phyloP scores from a whole-genome alignment of 768 basidiomycete species.

The Thelephora ganbajun region DNA sequence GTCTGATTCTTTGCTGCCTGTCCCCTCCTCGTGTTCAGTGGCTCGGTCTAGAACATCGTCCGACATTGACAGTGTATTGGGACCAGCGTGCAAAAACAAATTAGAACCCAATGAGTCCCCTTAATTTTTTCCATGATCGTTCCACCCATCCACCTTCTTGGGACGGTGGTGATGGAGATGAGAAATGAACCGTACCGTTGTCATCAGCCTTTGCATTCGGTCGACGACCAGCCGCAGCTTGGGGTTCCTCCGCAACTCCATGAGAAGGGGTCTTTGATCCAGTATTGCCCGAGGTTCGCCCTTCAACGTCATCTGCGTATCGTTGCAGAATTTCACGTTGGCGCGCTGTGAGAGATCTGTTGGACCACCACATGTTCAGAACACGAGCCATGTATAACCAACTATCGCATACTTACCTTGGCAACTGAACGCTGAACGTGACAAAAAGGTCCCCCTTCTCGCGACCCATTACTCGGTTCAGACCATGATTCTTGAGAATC shows the following conservation, averaged over 20 bases:
- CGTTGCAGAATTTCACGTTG: slow-evolving; percentile 82
- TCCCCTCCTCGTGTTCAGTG: slow-evolving; percentile 15
- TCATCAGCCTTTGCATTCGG: slow-evolving; percentile 21
- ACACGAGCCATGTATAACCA: slow-evolving; percentile 2
- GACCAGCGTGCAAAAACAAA: slow-evolving; percentile 22
- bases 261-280: slow-evolving; percentile 9
- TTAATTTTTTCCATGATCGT: slow-evolving; percentile 53
- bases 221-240: slow-evolving; percentile 10
- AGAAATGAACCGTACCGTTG: slow-evolving; percentile 70
- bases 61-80: slow-evolving; percentile 3
- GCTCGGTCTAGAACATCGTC: slow-evolving; percentile 8
- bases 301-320: slow-evolving; percentile 91
- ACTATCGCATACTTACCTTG: slow-evolving; percentile 47
- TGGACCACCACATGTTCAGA: slow-evolving; percentile 3
- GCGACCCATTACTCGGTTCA: slow-evolving; percentile 42
- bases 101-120: slow-evolving; percentile 59
- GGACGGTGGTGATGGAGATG: slow-evolving; percentile 37
- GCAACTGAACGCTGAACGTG: slow-evolving; percentile 75
- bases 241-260: slow-evolving; percentile 10
- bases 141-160: slow-evolving; percentile 48
- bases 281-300: slow-evolving; percentile 22
- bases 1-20: slow-evolving; percentile 17
- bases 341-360: slow-evolving; percentile 65
- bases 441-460: slow-evolving; percentile 81
- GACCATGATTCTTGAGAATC: slow-evolving; percentile 81